phyloP scores from a whole-genome alignment of 805 yeast species.

The Pichia rugopelliculosa region DNA sequence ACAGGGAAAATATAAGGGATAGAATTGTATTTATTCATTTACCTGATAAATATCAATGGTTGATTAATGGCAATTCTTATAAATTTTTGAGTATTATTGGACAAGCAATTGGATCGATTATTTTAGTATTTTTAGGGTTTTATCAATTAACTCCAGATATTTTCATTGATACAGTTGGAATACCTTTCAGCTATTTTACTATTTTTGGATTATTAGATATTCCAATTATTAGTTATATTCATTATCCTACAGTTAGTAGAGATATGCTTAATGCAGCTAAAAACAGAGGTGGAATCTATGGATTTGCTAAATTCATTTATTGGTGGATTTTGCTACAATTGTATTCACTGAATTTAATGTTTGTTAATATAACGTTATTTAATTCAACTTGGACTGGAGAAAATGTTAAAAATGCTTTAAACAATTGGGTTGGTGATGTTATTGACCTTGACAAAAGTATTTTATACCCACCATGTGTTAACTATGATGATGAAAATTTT shows the following conservation, averaged over 20 bases:
- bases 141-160: constrained; percentile 69
- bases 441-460: constrained; percentile 31
- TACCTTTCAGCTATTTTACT: constrained; percentile 77
- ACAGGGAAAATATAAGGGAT: constrained; percentile 15
- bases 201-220: constrained; percentile 48
- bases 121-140: constrained; percentile 66
- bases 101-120: constrained; percentile 75
- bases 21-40: constrained; percentile 28
- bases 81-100: constrained; percentile 74
- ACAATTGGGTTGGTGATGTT: constrained; percentile 27
- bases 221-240: constrained; percentile 86
- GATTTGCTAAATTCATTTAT: constrained; percentile 45
- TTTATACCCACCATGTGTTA: constrained; percentile 83
- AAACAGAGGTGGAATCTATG: constrained; percentile 11
- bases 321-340: constrained; percentile 62
- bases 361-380: constrained; percentile 57
- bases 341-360: constrained; percentile 62
- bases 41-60: constrained; percentile 31
- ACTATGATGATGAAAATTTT: constrained; percentile 4
- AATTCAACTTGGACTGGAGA: constrained; percentile 90
- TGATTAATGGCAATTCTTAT: constrained; percentile 71
- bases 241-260: constrained; percentile 82
- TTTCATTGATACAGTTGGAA: constrained; percentile 93
- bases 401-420: constrained; percentile 67
- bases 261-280: constrained; percentile 52